A percentile compares a stretch with the other conserved stretches of the same genome.
Evolutionary conservation across 2,329 filamentous ascomycete genomes (phyloP).

Genomic region (Fusarium nematophilum): DNA sequence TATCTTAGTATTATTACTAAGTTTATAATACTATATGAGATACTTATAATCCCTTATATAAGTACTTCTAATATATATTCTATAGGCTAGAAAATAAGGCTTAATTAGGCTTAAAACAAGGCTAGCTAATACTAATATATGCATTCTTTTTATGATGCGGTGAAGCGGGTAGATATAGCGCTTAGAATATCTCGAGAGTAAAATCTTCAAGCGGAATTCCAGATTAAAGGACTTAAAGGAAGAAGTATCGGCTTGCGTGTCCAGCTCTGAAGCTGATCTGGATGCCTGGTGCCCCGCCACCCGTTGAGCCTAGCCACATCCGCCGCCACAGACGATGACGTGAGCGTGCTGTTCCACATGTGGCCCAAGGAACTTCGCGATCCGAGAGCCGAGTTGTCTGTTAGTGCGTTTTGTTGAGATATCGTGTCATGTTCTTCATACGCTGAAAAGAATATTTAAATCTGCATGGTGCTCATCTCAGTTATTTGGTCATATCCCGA

Average conservation of each 20-base stretch:
- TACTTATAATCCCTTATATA: constrained; percentile 1
- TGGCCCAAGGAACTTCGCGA: neutral
- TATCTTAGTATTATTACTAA: constrained; percentile 5
- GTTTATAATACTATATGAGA: constrained; percentile 11
- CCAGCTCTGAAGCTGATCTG: constrained; percentile 16
- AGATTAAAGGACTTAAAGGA: constrained; percentile 9
- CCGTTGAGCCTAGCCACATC: constrained; percentile 31
- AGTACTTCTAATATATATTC: too few species aligned
- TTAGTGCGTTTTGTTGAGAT: too few species aligned
- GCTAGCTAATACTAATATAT: too few species aligned
- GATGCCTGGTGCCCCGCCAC: constrained; percentile 37
- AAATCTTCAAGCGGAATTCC: neutral
- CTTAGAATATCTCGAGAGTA: neutral
- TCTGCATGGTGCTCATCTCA: too few species aligned
- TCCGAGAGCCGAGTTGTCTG: constrained; percentile 1
- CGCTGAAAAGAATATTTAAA: neutral
- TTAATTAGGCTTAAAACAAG: too few species aligned
- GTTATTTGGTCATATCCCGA: too few species aligned
- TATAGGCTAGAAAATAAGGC: constrained; percentile 2
- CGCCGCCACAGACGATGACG: constrained; percentile 42
- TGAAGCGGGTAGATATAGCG: neutral
- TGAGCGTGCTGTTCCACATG: constrained; percentile 23
- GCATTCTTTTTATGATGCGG: neutral
- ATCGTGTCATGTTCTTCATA: too few species aligned
- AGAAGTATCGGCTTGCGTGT: constrained; percentile 23